A percentile compares a stretch with the other conserved stretches of the same genome.
phyloP scores from a whole-genome alignment of 345 rosid species.

The Lumnitzera racemosa region DNA sequence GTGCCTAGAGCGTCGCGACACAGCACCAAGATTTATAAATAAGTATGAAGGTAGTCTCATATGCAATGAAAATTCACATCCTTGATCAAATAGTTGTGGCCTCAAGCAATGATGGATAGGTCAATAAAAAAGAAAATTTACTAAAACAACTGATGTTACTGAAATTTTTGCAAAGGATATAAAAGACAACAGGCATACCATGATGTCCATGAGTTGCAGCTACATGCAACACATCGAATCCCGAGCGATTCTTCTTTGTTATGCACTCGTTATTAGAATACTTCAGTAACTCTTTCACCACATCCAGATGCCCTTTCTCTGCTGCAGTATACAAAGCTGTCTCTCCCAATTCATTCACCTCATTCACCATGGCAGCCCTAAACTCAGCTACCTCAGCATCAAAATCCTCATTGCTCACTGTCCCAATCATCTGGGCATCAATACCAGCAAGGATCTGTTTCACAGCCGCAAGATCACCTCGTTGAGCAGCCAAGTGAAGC shows the following conservation, averaged over 20 bases:
- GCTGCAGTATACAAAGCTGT: conserved; percentile 84
- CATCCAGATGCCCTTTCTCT: conserved; percentile 85
- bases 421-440: conserved; percentile 61
- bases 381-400: conserved; percentile 75
- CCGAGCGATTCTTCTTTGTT: conserved; percentile 68
- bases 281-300: conserved; percentile 76
- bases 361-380: conserved; percentile 74
- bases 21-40: too few species aligned
- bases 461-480: conserved; percentile 65
- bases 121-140: too few species aligned
- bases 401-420: conserved; percentile 60
- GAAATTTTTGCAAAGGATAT: neutral
- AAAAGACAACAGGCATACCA: conserved; percentile 35
- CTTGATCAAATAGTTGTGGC: too few species aligned
- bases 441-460: conserved; percentile 74
- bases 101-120: too few species aligned
- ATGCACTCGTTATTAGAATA: conserved; percentile 69
- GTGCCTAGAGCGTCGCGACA: too few species aligned
- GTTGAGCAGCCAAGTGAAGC: conserved; percentile 85
- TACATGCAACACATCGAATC: conserved; percentile 77
- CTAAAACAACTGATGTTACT: neutral
- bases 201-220: conserved; percentile 88
- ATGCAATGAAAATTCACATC: too few species aligned
- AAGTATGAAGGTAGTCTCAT: too few species aligned
- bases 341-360: conserved; percentile 93